Base-by-base conservation (phyloP, 169 alveolate genomes). In the Cryptosporidium felis region DNA sequence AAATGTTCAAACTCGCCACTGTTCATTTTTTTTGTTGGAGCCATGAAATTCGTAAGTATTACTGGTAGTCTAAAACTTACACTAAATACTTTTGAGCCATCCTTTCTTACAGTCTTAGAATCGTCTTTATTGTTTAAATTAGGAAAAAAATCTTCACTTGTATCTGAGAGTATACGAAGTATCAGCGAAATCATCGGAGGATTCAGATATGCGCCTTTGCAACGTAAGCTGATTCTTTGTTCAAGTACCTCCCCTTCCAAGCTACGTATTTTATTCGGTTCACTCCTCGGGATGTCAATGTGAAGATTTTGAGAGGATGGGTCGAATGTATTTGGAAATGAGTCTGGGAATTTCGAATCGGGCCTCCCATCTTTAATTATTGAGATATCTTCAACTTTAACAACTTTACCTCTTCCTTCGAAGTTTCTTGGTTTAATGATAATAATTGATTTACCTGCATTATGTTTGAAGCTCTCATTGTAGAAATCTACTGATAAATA, bases 1-100 rank as follows among this genome's bases (percentile, higher is more conserved):
- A 74, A 74, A 53, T 58, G 30, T 38, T 53, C 74, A 74, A 74
- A 74, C 44, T 74, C 74, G 10, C 56, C 21, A 23, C 28, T 56
- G 8, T 23, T 16, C 85, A 74, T 74, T 53, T 74, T 56, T 74
- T 74, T 74, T 0, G 85, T 74, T 5, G 85, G 85, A n/a, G 49
- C 40, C 85, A 74, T 74, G 36, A 74, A 74, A 18, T 53, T 49
- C 4, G 85, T 32, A 16, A 74, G 66, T 30, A 74, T 74, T 12
- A 74, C 45, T 10, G 85, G 85, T 12, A 74, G 59, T 28, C 85
- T 74, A 23, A 36, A 74, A 49, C 23, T 49, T 23, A 74, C 16
- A 16, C 59, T 40, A 5, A 53, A 26, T 3, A 49, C 40, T 18
- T 53, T 49, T 38, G 65, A 53, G 40, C 34, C 9, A 36, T 38